phyloP scores from a whole-genome alignment of 306 rosid genomes.

The Astragalus glycyphyllos region DNA sequence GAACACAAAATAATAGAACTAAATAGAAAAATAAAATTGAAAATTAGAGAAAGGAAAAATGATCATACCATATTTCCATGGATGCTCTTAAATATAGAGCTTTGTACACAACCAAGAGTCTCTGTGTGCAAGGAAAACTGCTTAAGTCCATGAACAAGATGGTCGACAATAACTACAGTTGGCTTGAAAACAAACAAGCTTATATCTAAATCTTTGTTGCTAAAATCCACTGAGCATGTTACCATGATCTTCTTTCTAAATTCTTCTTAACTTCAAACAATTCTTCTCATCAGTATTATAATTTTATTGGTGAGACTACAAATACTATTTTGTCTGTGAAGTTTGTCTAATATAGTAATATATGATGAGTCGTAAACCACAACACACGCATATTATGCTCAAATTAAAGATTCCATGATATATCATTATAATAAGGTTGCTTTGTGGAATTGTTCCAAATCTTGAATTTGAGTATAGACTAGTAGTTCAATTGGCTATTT shows the following conservation, averaged over 20 bases:
- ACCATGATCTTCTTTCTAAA: constrained; percentile 35
- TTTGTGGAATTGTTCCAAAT: constrained; percentile 39
- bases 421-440: constrained; percentile 28
- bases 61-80: constrained; percentile 74
- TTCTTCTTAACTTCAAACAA: too few species aligned
- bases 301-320: constrained; percentile 7
- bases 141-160: constrained; percentile 58
- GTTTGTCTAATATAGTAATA: neutral
- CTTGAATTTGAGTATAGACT: constrained; percentile 32
- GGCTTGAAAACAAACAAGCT: constrained; percentile 74
- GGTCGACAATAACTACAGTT: constrained; percentile 60
- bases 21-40: neutral
- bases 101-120: constrained; percentile 73
- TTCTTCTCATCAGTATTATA: too few species aligned
- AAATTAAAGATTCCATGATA: constrained; percentile 7
- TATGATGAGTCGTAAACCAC: neutral
- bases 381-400: constrained; percentile 21
- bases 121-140: constrained; percentile 62
- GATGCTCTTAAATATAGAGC: constrained; percentile 74
- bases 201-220: constrained; percentile 56
- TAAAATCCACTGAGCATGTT: constrained; percentile 66
- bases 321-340: constrained; percentile 1
- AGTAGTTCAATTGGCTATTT: constrained; percentile 39
- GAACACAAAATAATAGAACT: neutral
- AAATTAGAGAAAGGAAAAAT: neutral